These are phyloP conservation scores for Zea mays DNA, from an alignment of 176 grass and related monocot genomes.

Conservation along the genomic window DNA sequence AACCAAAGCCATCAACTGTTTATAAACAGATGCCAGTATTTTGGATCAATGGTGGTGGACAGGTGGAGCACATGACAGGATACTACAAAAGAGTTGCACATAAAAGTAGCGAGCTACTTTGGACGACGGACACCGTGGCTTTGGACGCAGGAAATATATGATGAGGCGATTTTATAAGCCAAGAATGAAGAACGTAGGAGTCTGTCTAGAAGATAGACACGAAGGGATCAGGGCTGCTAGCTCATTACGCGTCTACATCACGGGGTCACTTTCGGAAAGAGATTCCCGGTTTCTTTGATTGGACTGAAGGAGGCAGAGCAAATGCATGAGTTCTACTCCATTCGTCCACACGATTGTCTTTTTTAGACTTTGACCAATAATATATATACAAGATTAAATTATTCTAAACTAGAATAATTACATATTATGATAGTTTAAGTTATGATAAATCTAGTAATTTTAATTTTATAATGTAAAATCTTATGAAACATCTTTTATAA, in stretches of 20 bases:
- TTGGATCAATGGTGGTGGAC: not conserved
- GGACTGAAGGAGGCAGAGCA: not conserved
- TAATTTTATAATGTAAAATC: too few species aligned
- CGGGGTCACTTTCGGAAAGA: not conserved
- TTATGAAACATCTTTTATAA: too few species aligned
- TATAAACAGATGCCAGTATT: not conserved
- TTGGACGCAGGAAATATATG: constrained; percentile 1
- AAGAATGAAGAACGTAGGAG: not conserved
- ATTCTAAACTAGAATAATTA: too few species aligned
- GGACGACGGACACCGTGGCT: not conserved
- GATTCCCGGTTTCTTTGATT: not conserved
- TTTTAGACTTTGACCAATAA: too few species aligned
- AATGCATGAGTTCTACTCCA: too few species aligned
- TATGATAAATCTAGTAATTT: too few species aligned
- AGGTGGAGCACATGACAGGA: not conserved
- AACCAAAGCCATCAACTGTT: too few species aligned
- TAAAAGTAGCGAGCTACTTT: not conserved
- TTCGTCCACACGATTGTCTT: too few species aligned
- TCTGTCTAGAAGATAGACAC: constrained; percentile 1
- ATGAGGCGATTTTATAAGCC: not conserved
- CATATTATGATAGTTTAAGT: too few species aligned
- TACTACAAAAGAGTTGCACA: not conserved
- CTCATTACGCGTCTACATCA: constrained; percentile 10
- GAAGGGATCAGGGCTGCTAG: not conserved
- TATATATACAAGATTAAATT: too few species aligned